Base-by-base conservation (phyloP, 441 rosid species). In the Flueggea neowawraea region DNA sequence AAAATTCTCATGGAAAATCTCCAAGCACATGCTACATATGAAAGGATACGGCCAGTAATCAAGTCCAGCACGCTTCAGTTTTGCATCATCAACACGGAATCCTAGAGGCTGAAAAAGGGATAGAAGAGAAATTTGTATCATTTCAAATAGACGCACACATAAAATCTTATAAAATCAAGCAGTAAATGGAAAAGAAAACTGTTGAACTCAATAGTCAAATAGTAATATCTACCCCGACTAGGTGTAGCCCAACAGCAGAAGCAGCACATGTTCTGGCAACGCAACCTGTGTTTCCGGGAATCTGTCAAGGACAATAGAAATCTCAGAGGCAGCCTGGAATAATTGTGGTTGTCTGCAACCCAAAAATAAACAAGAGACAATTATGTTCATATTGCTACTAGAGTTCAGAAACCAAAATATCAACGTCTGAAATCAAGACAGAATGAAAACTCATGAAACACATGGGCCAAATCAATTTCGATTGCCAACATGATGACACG, bases 41-140 rank as follows among this genome's bases (percentile, higher is more conserved):
- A 43, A 63, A 49, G 95, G 97, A 93, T 93, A 93, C 98, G 97
- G 96, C 98, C 98, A 90, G 71, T 93, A 90, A 72, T 93, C 97
- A 66, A 93, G 79, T 73, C 98, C 98, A 69, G 98, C 98, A 62
- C 98, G 95, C 83, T 87, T 93, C 43, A 93, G 78, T 69, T 78
- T 93, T 47, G 96, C 52, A 77, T 88, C 87, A 62, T 93, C 97
- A 57, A 93, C 83, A 77, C 78, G 84, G 75, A 93, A 93, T 66
- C 98, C 98, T 67, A 90, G 68, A 53, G 97, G 98, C 98, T 93
- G 83, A 69, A 70, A 55, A 59, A 72, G 64, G 65, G 58, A 56
- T 39, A 74, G 33, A 62, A 22, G 28, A 22, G 28, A 22, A 22
- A 22, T 22, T 22, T 22, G 28, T 22, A 22, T 22, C 28, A 22